Evolutionary conservation across 345 rosid species (phyloP).

Genomic region (Lepidium aucheri): DNA sequence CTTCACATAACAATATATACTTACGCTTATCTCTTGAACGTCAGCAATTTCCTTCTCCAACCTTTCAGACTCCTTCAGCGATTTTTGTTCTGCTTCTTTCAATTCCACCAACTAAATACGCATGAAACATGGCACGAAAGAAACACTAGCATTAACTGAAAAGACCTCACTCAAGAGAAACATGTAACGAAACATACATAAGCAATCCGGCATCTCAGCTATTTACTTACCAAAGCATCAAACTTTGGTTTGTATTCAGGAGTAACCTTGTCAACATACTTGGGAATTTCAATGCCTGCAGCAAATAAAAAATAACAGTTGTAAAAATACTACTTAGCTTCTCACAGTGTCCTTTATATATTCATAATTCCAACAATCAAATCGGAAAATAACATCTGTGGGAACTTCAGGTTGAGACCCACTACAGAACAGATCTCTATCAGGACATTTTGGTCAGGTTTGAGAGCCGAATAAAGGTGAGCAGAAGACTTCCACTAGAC

Average conservation of each 20-base stretch:
- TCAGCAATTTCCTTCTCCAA: slow-evolving; percentile 84
- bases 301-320: neutral
- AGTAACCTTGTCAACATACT: slow-evolving; percentile 77
- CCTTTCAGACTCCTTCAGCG: slow-evolving; percentile 72
- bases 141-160: neutral
- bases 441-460: neutral
- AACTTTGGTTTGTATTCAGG: slow-evolving; percentile 94
- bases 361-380: neutral
- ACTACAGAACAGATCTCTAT: neutral
- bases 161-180: neutral
- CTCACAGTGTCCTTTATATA: neutral
- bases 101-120: slow-evolving; percentile 64
- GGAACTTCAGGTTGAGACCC: neutral
- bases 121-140: neutral
- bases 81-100: slow-evolving; percentile 82
- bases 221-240: slow-evolving; percentile 67
- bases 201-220: neutral
- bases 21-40: slow-evolving; percentile 86
- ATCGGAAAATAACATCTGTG: neutral
- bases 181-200: neutral
- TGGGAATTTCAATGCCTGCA: slow-evolving; percentile 82
- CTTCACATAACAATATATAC: neutral
- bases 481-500: neutral
- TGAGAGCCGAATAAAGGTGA: neutral
- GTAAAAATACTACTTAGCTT: neutral